phyloP scores from a whole-genome alignment of 257 asterid species.

The Penstemon davidsonii region DNA sequence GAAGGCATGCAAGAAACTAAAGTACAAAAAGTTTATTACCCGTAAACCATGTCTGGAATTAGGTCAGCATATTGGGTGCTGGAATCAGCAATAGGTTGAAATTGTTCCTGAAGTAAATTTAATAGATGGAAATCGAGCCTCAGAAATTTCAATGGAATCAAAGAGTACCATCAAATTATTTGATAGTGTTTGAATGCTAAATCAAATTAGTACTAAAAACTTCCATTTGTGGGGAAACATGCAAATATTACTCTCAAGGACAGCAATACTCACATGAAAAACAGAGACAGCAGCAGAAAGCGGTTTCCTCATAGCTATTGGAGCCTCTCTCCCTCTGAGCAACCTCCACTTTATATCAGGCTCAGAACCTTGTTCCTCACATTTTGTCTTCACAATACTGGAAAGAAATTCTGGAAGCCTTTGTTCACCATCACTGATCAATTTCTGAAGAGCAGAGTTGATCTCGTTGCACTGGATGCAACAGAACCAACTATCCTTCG shows the following conservation, averaged over 20 bases:
- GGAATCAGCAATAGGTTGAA: constrained; percentile 81
- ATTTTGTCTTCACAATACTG: constrained; percentile 51
- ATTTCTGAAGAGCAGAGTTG: constrained; percentile 54
- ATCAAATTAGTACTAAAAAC: constrained; percentile 7
- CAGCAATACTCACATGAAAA: constrained; percentile 65
- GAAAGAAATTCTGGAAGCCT: constrained; percentile 55
- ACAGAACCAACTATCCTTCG: constrained; percentile 86
- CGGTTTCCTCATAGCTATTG: constrained; percentile 59
- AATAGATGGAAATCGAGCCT: constrained; percentile 22
- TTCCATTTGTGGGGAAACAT: constrained; percentile 4
- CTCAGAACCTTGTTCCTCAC: constrained; percentile 36
- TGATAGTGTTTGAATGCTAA: neutral
- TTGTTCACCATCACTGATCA: constrained; percentile 59
- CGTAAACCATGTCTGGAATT: constrained; percentile 77
- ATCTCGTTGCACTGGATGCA: constrained; percentile 54
- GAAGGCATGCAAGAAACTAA: constrained; percentile 9
- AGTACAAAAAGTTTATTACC: constrained; percentile 47
- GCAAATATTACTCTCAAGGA: neutral
- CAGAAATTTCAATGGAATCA: constrained; percentile 11
- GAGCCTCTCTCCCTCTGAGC: constrained; percentile 60
- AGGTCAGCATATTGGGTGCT: constrained; percentile 67
- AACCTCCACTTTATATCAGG: constrained; percentile 74
- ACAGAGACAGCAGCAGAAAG: constrained; percentile 70
- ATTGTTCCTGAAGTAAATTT: constrained; percentile 60
- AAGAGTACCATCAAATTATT: constrained; percentile 6